Evolutionary conservation across 2,329 filamentous ascomycete species (phyloP), one percentile per base, ranked within the genome.

Genomic region (Botrytis porri): DNA sequence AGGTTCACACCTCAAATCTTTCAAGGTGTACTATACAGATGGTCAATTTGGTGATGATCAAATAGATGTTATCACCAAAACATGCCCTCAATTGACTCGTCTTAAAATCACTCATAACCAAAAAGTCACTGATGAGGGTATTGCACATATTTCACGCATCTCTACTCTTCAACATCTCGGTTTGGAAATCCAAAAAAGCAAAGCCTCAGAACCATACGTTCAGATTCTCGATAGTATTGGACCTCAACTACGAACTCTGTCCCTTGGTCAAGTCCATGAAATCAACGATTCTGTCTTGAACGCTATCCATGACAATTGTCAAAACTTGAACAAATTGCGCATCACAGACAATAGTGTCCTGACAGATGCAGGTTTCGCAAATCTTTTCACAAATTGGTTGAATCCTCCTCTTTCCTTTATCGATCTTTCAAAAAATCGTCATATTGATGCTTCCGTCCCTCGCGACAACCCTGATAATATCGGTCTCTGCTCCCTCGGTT

Each of bases 11-110:
- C 85, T 98, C 20, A 87, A 89, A 77, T 86, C 86, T 0, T 82
- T 98, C 32, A 92, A 94, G 78, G 86, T 98, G 2, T 94, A 94
- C 79, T 94, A 92, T 82, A 92, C 96, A 0, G 94, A 98, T 81
- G 91, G 87, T 70, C 90, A 95, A 45, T 92, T 98, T 76, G 89
- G 90, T 59, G 91, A 97, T 74, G 87, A 92, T 12, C 88, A 88
- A 1, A 84, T 96, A 1, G 80, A 84, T 22, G 81, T 86, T n/a
- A 84, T 98, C 74, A 85, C 86, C 37, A 83, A 86, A 10, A 83
- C 87, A 74, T 95, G 93, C 77, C 89, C 90, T 0, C 87, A 89
- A 35, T 85, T 98, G 22, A 85, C 85, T 65, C 90, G 92, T 5
- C 85, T 98, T 69, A 98, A 97, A 82, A 84, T 98, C 51, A 89